Percentiles rank a stretch among this genome's conserved stretches.
Conservation (phyloP, 2,329 filamentous ascomycete genomes). For the Diaporthe nobilis region DNA sequence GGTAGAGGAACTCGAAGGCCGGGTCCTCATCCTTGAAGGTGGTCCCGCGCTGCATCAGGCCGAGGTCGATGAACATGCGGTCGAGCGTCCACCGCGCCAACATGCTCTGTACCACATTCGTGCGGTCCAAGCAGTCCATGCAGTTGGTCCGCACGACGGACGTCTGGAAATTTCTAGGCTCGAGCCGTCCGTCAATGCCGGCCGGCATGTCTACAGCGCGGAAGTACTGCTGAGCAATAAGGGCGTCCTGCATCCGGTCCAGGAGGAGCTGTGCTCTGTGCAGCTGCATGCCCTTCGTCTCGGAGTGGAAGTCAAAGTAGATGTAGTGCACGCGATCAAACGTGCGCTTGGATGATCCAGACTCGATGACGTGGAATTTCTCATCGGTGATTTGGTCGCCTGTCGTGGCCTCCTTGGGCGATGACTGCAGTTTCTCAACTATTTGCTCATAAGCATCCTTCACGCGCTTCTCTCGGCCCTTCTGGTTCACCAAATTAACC, state of each 20-base stretch:
- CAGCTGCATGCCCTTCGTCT: slow-evolving; percentile 96
- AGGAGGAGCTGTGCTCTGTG: slow-evolving; percentile 90
- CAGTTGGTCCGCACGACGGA: slow-evolving; percentile 97
- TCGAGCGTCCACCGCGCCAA: slow-evolving; percentile 90
- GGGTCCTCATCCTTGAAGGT: slow-evolving; percentile 82
- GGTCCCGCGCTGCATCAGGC: slow-evolving; percentile 82
- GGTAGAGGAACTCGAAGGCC: slow-evolving; percentile 91
- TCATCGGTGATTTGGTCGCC: slow-evolving; percentile 80
- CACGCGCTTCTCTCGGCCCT: slow-evolving; percentile 88
- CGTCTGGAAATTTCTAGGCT: slow-evolving; percentile 85
- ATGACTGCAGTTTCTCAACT: slow-evolving; percentile 80
- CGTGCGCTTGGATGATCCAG: slow-evolving; percentile 67
- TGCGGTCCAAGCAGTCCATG: slow-evolving; percentile 98
- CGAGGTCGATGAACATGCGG: slow-evolving; percentile 88
- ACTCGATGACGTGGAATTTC: slow-evolving; percentile 85
- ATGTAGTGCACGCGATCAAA: slow-evolving; percentile 93
- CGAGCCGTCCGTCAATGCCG: slow-evolving; percentile 77
- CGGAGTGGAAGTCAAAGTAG: slow-evolving; percentile 98
- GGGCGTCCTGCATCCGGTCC: slow-evolving; percentile 82
- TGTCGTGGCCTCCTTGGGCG: slow-evolving; percentile 76
- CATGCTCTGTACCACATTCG: slow-evolving; percentile 98
- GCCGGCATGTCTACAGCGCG: slow-evolving; percentile 89
- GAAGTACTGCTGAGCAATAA: slow-evolving; percentile 90
- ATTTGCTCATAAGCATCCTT: slow-evolving; percentile 96
- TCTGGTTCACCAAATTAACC: slow-evolving; percentile 97